These are phyloP conservation scores for Litsea cubeba DNA, from an alignment of 164 flowering plant genomes.

Conservation along the genomic window DNA sequence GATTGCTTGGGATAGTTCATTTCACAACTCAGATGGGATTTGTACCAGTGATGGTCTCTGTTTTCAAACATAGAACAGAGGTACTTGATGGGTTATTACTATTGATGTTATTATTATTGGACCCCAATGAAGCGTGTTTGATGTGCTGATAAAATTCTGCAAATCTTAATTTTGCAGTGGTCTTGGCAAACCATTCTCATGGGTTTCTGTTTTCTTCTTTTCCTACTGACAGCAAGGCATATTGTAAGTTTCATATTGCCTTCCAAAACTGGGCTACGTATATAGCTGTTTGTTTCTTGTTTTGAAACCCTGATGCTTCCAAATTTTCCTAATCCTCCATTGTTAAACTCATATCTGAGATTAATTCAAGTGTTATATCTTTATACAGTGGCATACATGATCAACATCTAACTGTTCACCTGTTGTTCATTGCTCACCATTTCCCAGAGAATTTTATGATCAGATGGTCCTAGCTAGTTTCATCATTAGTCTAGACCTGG, in stretches of 20 bases:
- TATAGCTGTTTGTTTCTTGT: no score
- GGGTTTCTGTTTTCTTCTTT: conserved; percentile 39
- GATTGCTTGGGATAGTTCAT: conserved; percentile 53
- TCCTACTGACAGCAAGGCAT: conserved; percentile 39
- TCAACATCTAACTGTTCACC: no score
- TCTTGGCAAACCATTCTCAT: conserved; percentile 51
- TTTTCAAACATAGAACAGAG: conserved; percentile 36
- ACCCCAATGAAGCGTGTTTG: not conserved
- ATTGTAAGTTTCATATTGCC: conserved; percentile 31
- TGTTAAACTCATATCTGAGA: no score
- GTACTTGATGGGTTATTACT: conserved; percentile 14
- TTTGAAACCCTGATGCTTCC: no score
- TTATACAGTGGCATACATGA: no score
- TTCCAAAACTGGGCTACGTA: not conserved
- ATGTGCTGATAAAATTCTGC: not conserved
- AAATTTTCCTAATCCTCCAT: no score
- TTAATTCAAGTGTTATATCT: no score
- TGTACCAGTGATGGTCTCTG: conserved; percentile 46
- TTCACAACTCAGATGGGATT: conserved; percentile 52
- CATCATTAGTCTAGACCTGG: no score
- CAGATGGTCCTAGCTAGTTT: no score
- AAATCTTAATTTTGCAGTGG: conserved; percentile 35
- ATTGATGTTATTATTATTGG: not conserved
- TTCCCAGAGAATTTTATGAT: no score
- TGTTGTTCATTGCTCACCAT: no score